These are phyloP conservation scores for Suhomyces wounanorum DNA, from an alignment of 1,139 yeast species.

Conservation along the genomic window DNA sequence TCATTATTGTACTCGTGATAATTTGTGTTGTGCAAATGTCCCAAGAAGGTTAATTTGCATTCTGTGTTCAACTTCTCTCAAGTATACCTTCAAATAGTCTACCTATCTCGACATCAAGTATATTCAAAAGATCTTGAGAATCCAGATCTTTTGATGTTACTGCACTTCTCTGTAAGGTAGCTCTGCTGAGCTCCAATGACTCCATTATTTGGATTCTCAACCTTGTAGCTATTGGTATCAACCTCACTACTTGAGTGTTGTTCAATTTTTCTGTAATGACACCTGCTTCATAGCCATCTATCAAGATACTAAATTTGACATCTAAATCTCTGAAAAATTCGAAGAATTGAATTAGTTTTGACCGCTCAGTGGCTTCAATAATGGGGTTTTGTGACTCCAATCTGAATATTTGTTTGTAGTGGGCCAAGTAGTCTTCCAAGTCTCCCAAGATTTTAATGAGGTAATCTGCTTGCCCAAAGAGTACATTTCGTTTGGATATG, in stretches of 20 bases:
- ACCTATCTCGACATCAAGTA: slow-evolving; percentile 39
- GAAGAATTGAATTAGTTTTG: slow-evolving; percentile 32
- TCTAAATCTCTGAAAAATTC: slow-evolving; percentile 46
- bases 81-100: slow-evolving; percentile 43
- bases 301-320: slow-evolving; percentile 40
- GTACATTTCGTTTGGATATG: slow-evolving; percentile 20
- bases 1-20: neutral
- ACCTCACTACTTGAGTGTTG: slow-evolving; percentile 49
- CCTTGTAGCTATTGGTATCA: slow-evolving; percentile 49
- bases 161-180: slow-evolving; percentile 7
- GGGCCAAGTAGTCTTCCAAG: slow-evolving; percentile 58
- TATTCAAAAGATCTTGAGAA: slow-evolving; percentile 23
- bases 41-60: neutral
- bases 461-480: slow-evolving; percentile 63
- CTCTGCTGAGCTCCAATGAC: slow-evolving; percentile 16
- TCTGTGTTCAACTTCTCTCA: slow-evolving; percentile 23
- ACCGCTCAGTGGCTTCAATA: slow-evolving; percentile 14
- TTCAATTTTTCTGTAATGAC: slow-evolving; percentile 21
- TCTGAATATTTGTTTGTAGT: slow-evolving; percentile 31
- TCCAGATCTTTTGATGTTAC: neutral
- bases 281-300: slow-evolving; percentile 35
- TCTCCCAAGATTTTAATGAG: slow-evolving; percentile 65
- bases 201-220: slow-evolving; percentile 33
- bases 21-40: neutral
- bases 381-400: slow-evolving; percentile 12